A percentile compares a stretch with the other conserved stretches of the same genome.
phyloP scores from a whole-genome alignment of 305 asterid genomes.

The Fraxinus xanthoxyloides region DNA sequence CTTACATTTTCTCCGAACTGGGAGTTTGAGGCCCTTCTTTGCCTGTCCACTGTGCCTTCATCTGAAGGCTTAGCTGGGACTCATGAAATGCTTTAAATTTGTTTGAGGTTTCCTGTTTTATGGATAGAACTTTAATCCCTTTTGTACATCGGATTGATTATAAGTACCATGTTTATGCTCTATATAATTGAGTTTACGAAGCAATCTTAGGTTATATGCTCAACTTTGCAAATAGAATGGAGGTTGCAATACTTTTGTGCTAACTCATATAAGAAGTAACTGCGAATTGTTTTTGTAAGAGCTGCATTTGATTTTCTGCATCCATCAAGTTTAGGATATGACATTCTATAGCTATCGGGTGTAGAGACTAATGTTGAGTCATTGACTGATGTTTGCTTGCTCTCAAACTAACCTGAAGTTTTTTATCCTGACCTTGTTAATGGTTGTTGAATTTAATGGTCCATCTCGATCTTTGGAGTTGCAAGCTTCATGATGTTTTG shows the following conservation, averaged over 20 bases:
- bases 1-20: slow-evolving; percentile 19
- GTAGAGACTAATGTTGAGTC: not conserved
- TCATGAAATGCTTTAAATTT: slow-evolving; percentile 23
- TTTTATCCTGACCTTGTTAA: not conserved
- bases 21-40: slow-evolving; percentile 32
- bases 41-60: slow-evolving; percentile 12
- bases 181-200: slow-evolving; percentile 8
- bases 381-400: slow-evolving; percentile 15
- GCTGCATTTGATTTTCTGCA: not conserved
- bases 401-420: not conserved
- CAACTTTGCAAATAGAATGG: not conserved
- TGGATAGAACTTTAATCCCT: slow-evolving; percentile 25
- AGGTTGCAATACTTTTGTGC: not conserved
- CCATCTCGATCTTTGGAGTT: not conserved
- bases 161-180: slow-evolving; percentile 16
- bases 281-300: not conserved
- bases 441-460: not conserved
- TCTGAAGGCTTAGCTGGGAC: slow-evolving; percentile 13
- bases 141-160: slow-evolving; percentile 5
- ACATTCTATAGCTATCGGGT: not conserved
- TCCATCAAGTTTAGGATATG: slow-evolving; percentile 12
- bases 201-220: slow-evolving; percentile 20
- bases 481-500: not conserved
- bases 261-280: not conserved
- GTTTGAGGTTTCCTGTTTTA: slow-evolving; percentile 18